Percentiles rank a stretch among this genome's conserved stretches.
Evolutionary conservation across 2,329 filamentous ascomycete species (phyloP).

Genomic region (Cercospora berteroae): DNA sequence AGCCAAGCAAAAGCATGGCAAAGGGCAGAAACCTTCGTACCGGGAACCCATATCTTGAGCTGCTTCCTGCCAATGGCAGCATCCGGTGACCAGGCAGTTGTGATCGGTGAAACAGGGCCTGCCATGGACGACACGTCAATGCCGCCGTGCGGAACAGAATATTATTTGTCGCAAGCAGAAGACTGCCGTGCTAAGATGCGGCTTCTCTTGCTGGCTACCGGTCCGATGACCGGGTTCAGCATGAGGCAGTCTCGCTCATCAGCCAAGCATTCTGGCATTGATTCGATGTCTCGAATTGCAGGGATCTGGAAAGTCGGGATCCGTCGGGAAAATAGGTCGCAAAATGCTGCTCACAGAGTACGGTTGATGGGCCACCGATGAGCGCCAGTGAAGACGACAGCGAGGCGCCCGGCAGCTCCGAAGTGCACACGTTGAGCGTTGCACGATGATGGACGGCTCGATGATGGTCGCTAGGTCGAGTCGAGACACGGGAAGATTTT

Average conservation of each 20-base stretch:
- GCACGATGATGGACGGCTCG: neutral
- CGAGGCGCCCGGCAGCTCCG: neutral
- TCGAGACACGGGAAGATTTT: neutral
- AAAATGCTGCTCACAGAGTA: neutral
- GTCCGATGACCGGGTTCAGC: conserved; percentile 15
- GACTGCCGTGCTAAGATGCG: conserved; percentile 8
- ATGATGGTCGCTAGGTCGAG: neutral
- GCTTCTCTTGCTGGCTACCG: conserved; percentile 14
- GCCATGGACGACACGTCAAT: conserved; percentile 16
- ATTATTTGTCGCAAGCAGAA: neutral
- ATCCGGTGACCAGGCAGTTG: neutral
- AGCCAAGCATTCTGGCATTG: neutral
- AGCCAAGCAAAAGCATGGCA: conserved; percentile 9
- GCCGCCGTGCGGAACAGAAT: conserved; percentile 12
- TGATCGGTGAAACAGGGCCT: conserved; percentile 9
- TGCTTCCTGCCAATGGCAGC: conserved; percentile 6
- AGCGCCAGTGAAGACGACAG: neutral
- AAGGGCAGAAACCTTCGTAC: conserved; percentile 13
- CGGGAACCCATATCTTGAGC: conserved; percentile 6
- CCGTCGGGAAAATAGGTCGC: conserved; percentile 2
- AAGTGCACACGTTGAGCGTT: neutral
- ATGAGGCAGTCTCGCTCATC: conserved; percentile 6
- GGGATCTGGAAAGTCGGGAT: conserved; percentile 1
- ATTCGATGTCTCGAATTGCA: neutral
- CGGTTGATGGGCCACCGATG: neutral